Percentiles rank a stretch among this genome's conserved stretches.
phyloP scores from a whole-genome alignment of 2,329 filamentous ascomycete species.

The Anthostomella pinea region DNA sequence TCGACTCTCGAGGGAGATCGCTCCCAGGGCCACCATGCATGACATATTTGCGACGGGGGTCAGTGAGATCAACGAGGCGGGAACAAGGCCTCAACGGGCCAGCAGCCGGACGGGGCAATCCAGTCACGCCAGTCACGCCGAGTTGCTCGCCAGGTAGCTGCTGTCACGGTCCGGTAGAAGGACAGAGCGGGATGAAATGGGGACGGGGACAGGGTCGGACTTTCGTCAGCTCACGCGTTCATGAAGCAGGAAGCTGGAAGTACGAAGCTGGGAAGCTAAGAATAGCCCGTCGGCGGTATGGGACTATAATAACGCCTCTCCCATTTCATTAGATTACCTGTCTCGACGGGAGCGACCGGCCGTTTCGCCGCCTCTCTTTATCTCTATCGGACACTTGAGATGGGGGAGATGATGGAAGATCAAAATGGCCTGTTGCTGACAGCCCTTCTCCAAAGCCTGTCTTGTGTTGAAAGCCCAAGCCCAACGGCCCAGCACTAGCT shows the following conservation, averaged over 20 bases:
- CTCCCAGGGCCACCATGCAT: constrained; percentile 38
- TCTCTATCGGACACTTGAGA: constrained; percentile 1
- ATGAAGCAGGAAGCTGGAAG: constrained; percentile 6
- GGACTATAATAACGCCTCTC: too few species aligned
- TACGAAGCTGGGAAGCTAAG: too few species aligned
- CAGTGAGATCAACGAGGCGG: constrained; percentile 13
- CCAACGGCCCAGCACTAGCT: constrained; percentile 5
- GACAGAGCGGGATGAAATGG: constrained; percentile 12
- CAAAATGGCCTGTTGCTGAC: too few species aligned
- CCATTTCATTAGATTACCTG: constrained; percentile 23
- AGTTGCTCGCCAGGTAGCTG: constrained; percentile 10
- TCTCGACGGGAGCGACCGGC: constrained; percentile 17
- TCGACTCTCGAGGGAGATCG: constrained; percentile 29
- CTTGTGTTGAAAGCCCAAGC: too few species aligned
- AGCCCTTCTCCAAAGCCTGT: too few species aligned
- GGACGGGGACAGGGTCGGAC: constrained; percentile 9
- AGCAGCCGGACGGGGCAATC: constrained; percentile 12
- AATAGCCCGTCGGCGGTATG: background rate
- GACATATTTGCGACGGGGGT: constrained; percentile 42
- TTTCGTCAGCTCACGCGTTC: constrained; percentile 17
- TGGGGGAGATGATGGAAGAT: too few species aligned
- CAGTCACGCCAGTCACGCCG: constrained; percentile 5
- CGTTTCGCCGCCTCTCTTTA: constrained; percentile 5
- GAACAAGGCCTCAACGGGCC: constrained; percentile 13
- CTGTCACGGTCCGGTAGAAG: constrained; percentile 18